A percentile compares a stretch with the other conserved stretches of the same genome.
These are phyloP conservation scores for Populus hybrid DNA, from an alignment of 441 rosid genomes.

Conservation along the genomic window DNA sequence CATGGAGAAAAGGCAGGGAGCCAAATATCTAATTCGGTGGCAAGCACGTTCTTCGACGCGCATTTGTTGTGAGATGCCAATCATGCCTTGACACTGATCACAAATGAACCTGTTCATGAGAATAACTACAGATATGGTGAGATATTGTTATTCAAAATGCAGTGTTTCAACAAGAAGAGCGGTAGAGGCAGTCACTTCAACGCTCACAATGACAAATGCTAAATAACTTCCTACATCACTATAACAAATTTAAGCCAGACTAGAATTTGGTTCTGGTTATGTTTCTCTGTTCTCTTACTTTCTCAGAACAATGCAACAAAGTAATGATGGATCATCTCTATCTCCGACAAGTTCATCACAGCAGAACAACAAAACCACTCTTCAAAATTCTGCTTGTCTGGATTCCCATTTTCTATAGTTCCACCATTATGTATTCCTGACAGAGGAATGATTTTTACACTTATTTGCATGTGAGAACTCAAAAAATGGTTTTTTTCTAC, in stretches of 20 bases:
- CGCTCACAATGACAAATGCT: neutral
- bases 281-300: neutral
- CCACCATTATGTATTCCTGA: neutral
- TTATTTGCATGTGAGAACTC: neutral
- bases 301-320: neutral
- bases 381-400: neutral
- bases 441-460: neutral
- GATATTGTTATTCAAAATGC: neutral
- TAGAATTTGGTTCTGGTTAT: neutral
- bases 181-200: neutral
- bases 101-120: constrained; percentile 54
- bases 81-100: constrained; percentile 67
- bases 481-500: neutral
- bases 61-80: neutral
- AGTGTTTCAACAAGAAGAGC: neutral
- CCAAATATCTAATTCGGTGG: neutral
- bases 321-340: neutral
- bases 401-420: neutral
- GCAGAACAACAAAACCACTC: neutral
- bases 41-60: neutral
- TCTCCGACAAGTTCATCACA: neutral
- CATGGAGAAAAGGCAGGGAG: neutral
- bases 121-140: neutral
- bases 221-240: neutral
- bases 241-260: neutral